These are phyloP conservation scores for Lentinula sp. DNA, from an alignment of 768 basidiomycete genomes.

Conservation along the genomic window DNA sequence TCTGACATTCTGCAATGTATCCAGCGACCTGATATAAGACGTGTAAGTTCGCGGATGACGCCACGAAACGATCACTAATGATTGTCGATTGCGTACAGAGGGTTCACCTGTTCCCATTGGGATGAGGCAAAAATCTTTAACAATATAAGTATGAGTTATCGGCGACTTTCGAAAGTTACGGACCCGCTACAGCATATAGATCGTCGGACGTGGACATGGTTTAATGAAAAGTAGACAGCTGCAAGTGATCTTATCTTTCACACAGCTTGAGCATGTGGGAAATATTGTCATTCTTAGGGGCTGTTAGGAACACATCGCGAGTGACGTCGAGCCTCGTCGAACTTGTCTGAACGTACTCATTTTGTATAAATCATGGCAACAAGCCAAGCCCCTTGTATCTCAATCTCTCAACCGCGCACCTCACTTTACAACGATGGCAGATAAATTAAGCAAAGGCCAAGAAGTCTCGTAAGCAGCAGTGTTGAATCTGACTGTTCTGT, in stretches of 20 bases:
- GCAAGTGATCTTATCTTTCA: neutral
- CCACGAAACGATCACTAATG: neutral
- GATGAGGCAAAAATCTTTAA: constrained; percentile 79
- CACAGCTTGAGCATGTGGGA: neutral
- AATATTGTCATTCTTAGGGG: neutral
- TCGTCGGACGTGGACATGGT: constrained; percentile 21
- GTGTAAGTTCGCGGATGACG: neutral
- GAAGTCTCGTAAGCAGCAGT: neutral
- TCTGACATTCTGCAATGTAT: constrained; percentile 77
- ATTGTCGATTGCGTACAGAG: constrained; percentile 41
- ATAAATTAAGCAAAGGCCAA: neutral
- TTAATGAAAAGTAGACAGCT: neutral
- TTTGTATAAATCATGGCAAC: too few relatives aligned
- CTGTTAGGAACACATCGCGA: neutral
- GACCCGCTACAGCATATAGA: constrained; percentile 77
- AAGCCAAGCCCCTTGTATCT: too few relatives aligned
- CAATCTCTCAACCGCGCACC: too few relatives aligned
- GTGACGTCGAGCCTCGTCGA: neutral
- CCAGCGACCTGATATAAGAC: constrained; percentile 51
- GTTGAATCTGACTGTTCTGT: too few relatives aligned
- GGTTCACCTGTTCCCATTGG: constrained; percentile 75
- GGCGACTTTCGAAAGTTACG: neutral
- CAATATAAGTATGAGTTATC: neutral
- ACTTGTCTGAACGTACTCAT: neutral
- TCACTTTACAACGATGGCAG: neutral